Conservation (phyloP, 2,329 filamentous ascomycete genomes). For the Venturia pyrina region DNA sequence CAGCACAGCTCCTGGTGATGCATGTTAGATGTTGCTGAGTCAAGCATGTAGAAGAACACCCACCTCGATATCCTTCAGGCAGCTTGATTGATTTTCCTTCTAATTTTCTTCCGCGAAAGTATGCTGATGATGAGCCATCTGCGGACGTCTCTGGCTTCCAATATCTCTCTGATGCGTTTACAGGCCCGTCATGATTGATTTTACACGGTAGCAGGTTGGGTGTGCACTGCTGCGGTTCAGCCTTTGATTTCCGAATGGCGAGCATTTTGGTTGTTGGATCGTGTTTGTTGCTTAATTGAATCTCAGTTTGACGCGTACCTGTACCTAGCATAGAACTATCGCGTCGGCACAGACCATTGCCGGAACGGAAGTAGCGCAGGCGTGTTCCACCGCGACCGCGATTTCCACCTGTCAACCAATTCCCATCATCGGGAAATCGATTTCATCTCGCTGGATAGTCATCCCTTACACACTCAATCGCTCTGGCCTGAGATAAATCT, state of each 20-base stretch:
- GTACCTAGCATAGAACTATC: too few relatives aligned
- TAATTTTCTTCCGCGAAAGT: conserved; percentile 74
- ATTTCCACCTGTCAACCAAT: too few relatives aligned
- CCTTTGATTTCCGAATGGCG: conserved; percentile 26
- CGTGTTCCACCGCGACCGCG: too few relatives aligned
- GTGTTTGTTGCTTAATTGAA: background rate
- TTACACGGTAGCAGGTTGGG: conserved; percentile 72
- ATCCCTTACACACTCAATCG: too few relatives aligned
- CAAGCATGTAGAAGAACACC: background rate
- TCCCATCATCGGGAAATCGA: too few relatives aligned
- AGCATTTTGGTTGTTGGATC: conserved; percentile 28
- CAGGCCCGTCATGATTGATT: conserved; percentile 66
- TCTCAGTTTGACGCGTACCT: background rate
- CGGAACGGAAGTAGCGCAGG: background rate
- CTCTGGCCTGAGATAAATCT: too few relatives aligned
- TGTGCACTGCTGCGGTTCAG: conserved; percentile 32
- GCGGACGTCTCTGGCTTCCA: conserved; percentile 50
- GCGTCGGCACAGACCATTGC: background rate
- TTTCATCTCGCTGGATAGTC: too few relatives aligned
- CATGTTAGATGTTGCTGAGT: background rate
- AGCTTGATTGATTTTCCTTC: conserved; percentile 56
- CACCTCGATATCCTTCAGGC: conserved; percentile 59
- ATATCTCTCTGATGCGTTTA: conserved; percentile 54
- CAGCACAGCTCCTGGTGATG: conserved; percentile 17
- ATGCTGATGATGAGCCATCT: conserved; percentile 42